Percentiles rank a stretch among this genome's conserved stretches.
Conservation (phyloP, 495 filamentous ascomycete species). For the Apodospora peruviana region DNA sequence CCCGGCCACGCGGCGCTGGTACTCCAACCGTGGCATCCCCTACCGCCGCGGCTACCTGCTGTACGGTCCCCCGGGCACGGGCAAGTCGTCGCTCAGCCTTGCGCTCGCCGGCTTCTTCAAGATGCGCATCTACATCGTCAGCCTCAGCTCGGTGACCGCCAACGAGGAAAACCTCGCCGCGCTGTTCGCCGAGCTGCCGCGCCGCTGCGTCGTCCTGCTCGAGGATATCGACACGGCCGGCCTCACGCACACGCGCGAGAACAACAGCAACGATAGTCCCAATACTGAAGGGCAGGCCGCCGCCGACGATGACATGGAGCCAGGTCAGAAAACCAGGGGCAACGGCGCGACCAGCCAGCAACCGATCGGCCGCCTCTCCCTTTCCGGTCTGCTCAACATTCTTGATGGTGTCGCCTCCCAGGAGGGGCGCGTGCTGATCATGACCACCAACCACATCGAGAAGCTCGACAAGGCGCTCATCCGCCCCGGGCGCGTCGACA, state of each 20-base stretch:
- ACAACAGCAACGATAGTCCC: conserved; percentile 12
- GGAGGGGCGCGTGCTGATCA: conserved; percentile 74
- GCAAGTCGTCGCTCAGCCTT: conserved; percentile 56
- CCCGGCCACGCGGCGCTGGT: conserved; percentile 71
- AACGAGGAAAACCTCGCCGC: conserved; percentile 66
- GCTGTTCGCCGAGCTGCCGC: conserved; percentile 64
- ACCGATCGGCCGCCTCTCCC: conserved; percentile 50
- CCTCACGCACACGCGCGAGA: conserved; percentile 56
- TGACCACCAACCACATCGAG: conserved; percentile 79
- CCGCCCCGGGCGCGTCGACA: conserved; percentile 71
- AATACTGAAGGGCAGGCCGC: not conserved
- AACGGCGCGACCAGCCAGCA: conserved; percentile 8
- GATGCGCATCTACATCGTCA: conserved; percentile 65
- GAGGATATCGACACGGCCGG: conserved; percentile 71
- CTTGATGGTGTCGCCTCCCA: conserved; percentile 74
- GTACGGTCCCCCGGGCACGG: conserved; percentile 83
- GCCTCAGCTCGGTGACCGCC: conserved; percentile 54
- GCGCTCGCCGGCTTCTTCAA: conserved; percentile 68
- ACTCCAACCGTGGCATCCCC: conserved; percentile 66
- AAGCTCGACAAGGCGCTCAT: conserved; percentile 72
- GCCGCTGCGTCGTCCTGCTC: conserved; percentile 64
- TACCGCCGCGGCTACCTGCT: conserved; percentile 81
- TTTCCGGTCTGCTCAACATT: conserved; percentile 73
- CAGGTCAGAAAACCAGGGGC: conserved; percentile 20
- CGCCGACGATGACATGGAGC: conserved; percentile 20